These are phyloP conservation scores for Alnus rubra DNA, from an alignment of 306 rosid species.

Conservation along the genomic window DNA sequence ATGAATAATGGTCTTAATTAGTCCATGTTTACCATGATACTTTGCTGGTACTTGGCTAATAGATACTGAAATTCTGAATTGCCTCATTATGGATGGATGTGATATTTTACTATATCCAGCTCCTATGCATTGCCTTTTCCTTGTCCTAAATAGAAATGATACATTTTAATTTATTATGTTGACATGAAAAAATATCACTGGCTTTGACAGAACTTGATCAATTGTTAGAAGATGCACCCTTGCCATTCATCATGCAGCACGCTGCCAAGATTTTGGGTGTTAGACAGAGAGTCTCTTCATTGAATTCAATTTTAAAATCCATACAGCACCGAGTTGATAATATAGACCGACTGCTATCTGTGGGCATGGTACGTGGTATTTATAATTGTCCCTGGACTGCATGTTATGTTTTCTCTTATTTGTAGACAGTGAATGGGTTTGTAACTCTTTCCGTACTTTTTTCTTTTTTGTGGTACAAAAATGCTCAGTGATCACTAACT, in stretches of 20 bases:
- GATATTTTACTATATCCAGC: neutral
- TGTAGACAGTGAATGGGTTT: constrained; percentile 8
- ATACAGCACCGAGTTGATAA: constrained; percentile 76
- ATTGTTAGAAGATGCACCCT: constrained; percentile 77
- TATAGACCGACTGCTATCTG: constrained; percentile 60
- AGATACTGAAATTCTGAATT: neutral
- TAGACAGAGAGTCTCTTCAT: constrained; percentile 68
- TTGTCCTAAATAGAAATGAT: neutral
- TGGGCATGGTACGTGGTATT: constrained; percentile 48
- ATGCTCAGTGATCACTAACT: constrained; percentile 4
- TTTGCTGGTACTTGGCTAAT: neutral
- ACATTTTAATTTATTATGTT: neutral
- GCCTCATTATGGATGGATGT: neutral
- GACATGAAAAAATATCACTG: constrained; percentile 9
- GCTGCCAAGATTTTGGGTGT: constrained; percentile 69
- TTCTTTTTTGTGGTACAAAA: neutral
- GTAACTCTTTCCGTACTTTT: neutral
- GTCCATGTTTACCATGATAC: neutral
- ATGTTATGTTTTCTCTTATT: constrained; percentile 7
- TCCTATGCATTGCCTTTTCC: neutral
- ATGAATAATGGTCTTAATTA: neutral
- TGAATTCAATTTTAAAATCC: constrained; percentile 65
- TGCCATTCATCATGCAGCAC: constrained; percentile 73
- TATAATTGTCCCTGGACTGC: constrained; percentile 23
- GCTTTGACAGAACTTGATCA: constrained; percentile 71